phyloP scores from a whole-genome alignment of 257 asterid species.

The Eustoma russellianum region DNA sequence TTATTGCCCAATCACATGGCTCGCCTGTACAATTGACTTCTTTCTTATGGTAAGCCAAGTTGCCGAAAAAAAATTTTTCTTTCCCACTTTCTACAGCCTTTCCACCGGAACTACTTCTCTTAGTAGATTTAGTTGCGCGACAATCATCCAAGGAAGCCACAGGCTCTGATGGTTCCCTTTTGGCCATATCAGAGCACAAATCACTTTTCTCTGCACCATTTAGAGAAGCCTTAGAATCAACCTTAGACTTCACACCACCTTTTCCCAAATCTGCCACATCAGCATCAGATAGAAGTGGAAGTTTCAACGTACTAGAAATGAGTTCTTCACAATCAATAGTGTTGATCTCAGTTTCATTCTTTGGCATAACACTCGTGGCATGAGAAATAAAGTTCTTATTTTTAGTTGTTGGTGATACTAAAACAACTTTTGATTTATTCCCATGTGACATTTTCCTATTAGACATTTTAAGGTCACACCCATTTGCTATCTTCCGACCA shows the following conservation, averaged over 20 bases:
- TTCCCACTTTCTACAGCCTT: conserved; percentile 33
- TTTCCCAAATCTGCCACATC: conserved; percentile 27
- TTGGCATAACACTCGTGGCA: conserved; percentile 22
- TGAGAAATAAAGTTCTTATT: conserved; percentile 18
- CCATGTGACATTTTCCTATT: conserved; percentile 34
- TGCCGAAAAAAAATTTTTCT: conserved; percentile 21
- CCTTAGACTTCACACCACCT: conserved; percentile 19
- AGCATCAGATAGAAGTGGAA: conserved; percentile 60
- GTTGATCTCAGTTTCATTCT: conserved; percentile 47
- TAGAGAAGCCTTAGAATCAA: conserved; percentile 14
- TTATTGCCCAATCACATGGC: conserved; percentile 28
- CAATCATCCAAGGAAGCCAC: conserved; percentile 26
- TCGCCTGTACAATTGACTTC: conserved; percentile 26
- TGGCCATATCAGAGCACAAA: conserved; percentile 18
- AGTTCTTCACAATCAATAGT: conserved; percentile 58
- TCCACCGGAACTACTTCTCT: conserved; percentile 29
- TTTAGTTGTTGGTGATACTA: conserved; percentile 19
- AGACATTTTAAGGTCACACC: conserved; percentile 38
- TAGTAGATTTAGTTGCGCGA: conserved; percentile 37
- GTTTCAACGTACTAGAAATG: conserved; percentile 66
- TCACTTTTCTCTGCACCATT: conserved; percentile 28
- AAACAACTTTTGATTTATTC: conserved; percentile 29
- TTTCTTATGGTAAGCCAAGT: conserved; percentile 28
- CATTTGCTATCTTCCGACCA: conserved; percentile 33
- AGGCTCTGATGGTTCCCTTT: conserved; percentile 36